Base-by-base conservation (phyloP, 2,329 filamentous ascomycete species). In the Xylariaceae sp. region DNA sequence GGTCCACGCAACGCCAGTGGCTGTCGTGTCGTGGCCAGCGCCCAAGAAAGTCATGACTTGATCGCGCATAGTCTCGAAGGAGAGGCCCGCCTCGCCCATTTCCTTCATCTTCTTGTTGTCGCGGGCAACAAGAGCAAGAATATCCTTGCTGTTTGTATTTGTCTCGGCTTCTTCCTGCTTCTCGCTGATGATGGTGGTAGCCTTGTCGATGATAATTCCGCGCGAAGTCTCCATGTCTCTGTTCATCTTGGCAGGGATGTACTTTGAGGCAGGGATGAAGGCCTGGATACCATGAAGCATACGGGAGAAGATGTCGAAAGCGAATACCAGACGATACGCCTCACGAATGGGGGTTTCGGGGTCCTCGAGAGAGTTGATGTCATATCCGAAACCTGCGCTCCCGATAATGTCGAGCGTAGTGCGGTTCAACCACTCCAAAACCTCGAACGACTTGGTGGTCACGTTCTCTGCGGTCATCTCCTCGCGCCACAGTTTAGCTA, bases 321-420 rank as follows among this genome's bases (percentile, higher is more conserved):
- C 66, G 45, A 75, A 75, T 11, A 73, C 68, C 1, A 71, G 60
- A 5, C 68, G 65, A 56, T 73, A 74, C 5, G 70, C 69, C 55
- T 70, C 61, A 17, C 68, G 63, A 45, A 73, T 58, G 15, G 66
- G 68, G 1, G 65, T 62, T 6, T 69, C 61, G 0, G 68, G 65
- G 45, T 71, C 45, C 38, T 66, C 58, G 5, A 74, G 66, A 0
- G 69, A 71, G 56, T 68, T 61, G 49, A 73, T 66, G 14, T 72
- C 67, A 47, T 66, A 68, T 6, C 70, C 69, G 41, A 73, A 70
- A 9, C 70, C 70, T 11, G 70, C 70, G 51, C 66, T 62, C 39
- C 67, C 69, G 45, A 73, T 72, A 51, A 74, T 74, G 58, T 74
- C 72, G 17, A 74, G 66, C 0, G 71, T 73, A 32, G 68, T 66